Evolutionary conservation across 192 early-diverging fungal genomes (phyloP).

Genomic region (Cladochytrium replicatum): DNA sequence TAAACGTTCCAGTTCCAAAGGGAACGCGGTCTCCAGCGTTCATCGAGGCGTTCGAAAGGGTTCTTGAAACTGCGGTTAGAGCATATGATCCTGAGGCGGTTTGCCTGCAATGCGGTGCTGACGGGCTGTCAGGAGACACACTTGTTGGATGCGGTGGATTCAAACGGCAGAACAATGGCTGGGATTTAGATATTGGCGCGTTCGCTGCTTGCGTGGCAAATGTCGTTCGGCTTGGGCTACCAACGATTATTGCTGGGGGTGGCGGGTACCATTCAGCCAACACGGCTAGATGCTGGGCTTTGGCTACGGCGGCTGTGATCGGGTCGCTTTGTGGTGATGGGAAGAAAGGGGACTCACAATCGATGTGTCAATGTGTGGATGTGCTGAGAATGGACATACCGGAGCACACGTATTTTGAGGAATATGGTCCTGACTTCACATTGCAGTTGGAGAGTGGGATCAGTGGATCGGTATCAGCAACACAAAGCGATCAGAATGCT

Average conservation of each 20-base stretch:
- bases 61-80: neutral
- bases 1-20: constrained; percentile 20
- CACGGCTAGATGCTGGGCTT: constrained; percentile 84
- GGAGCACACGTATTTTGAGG: constrained; percentile 19
- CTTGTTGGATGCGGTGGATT: constrained; percentile 28
- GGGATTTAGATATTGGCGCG: neutral
- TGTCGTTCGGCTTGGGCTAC: constrained; percentile 46
- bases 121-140: constrained; percentile 78
- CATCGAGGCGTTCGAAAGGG: constrained; percentile 56
- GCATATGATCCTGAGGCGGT: constrained; percentile 65
- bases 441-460: constrained; percentile 4
- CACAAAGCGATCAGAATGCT: too few relatives aligned
- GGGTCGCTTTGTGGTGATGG: constrained; percentile 19
- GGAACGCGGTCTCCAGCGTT: constrained; percentile 57
- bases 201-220: constrained; percentile 6
- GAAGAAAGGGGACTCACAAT: too few relatives aligned
- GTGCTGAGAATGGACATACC: constrained; percentile 15
- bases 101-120: constrained; percentile 86
- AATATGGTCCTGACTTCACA: constrained; percentile 14
- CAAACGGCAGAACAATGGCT: constrained; percentile 9
- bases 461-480: too few relatives aligned
- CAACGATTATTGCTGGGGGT: constrained; percentile 81
- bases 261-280: constrained; percentile 88
- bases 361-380: too few relatives aligned
- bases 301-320: constrained; percentile 66